Conservation (phyloP, 345 rosid genomes). For the Citrus australasica region DNA sequence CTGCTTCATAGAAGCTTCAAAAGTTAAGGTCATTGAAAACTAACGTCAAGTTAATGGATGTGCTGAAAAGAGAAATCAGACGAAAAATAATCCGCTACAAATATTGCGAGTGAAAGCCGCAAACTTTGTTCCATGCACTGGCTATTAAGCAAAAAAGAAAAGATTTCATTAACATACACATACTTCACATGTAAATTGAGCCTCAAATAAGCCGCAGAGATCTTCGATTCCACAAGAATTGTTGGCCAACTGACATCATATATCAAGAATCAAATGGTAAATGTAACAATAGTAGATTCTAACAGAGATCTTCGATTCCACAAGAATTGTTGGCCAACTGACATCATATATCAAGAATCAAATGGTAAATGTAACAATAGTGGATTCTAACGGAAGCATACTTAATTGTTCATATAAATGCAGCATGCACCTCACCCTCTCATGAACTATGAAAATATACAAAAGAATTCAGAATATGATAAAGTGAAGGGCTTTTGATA, state of each 20-base stretch:
- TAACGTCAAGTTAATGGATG: neutral
- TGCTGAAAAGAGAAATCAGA: neutral
- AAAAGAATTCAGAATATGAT: neutral
- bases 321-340: neutral
- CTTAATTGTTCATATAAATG: neutral
- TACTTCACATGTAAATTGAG: neutral
- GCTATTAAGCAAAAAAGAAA: neutral
- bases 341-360: no score
- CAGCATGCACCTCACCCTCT: neutral
- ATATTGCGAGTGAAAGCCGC: neutral
- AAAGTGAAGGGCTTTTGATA: neutral
- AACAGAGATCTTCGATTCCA: neutral
- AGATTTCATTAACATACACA: neutral
- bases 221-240: neutral
- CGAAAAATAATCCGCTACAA: neutral
- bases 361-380: neutral
- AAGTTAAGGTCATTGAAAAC: neutral
- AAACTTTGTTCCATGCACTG: neutral
- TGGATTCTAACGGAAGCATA: neutral
- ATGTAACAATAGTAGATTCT: neutral
- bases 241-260: no score
- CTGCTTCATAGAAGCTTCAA: neutral
- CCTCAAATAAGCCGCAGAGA: neutral
- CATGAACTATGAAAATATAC: neutral
- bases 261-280: no score